Evolutionary conservation across 1,284 basidiomycete genomes (phyloP), one percentile per base, ranked within the genome.

Genomic region (Trametes versicolor): DNA sequence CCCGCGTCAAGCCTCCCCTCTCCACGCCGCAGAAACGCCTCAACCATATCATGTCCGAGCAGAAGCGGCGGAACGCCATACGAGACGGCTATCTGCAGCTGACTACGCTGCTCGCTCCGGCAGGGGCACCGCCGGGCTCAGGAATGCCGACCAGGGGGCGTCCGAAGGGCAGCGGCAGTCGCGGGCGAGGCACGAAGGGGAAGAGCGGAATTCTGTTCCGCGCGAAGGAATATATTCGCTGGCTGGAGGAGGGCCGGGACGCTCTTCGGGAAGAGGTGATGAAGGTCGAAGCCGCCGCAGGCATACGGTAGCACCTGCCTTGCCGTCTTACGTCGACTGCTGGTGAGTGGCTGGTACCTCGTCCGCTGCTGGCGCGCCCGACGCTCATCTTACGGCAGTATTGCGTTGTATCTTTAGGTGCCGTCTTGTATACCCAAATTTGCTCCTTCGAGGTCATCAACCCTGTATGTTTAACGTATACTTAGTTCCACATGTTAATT

Each of bases 11-110:
- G 68, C 81, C 87, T 0, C 82, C 94, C 10, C 83, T 96, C 25
- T 92, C 93, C 10, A 90, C 89, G 10, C 93, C 93, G 0, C 94
- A 96, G 76, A 96, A 96, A 77, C 88, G 95, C 32, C 87, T 95
- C n/a, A 96, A 96, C 76, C 94, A 96, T 80, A 96, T 96, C 81
- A 90, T 95, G 82, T 94, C 92, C 13, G 94, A 96, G 79, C 95
- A 96, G 78, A 95, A 95, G 76, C 89, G 94, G 2, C 86, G 94
- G 2, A 95, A 95, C 67, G 93, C 94, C 53, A 96, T 96, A 70
- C 88, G 94, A 39, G 91, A 95, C 67, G 95, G 94, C 12, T 96
- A 96, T 79, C 91, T 94, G 15, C 88, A 93, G 73, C 80, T 96
- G 48, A 94, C 93, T 39, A 79, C 88, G 0, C 82, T 95, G 32